Evolutionary conservation across 495 filamentous ascomycete species (phyloP).

Genomic region (Xylaria grammica): DNA sequence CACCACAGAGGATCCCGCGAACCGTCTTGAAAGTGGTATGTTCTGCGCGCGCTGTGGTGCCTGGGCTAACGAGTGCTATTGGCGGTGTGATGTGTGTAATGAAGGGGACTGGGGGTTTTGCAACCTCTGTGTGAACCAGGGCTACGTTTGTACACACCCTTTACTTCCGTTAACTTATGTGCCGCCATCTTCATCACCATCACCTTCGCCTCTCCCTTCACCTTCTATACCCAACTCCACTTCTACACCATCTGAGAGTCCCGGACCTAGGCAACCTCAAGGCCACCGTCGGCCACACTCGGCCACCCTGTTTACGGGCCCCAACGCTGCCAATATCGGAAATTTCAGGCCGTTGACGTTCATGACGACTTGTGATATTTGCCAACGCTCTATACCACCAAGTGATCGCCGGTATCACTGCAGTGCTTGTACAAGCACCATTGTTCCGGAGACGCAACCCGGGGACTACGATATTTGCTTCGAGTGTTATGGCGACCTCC

Average conservation of each 20-base stretch:
- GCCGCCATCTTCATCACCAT: constrained; percentile 19
- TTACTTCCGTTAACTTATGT: constrained; percentile 67
- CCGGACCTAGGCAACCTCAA: constrained; percentile 26
- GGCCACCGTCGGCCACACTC: constrained; percentile 34
- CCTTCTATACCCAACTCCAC: background rate
- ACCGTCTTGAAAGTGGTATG: constrained; percentile 73
- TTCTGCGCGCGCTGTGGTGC: constrained; percentile 80
- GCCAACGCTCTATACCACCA: constrained; percentile 70
- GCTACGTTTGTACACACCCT: constrained; percentile 75
- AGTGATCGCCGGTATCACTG: constrained; percentile 77
- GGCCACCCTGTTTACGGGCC: constrained; percentile 45
- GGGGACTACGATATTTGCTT: constrained; percentile 87
- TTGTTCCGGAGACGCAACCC: constrained; percentile 55
- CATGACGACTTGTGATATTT: constrained; percentile 75
- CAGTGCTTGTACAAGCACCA: constrained; percentile 44
- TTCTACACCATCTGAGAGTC: constrained; percentile 28
- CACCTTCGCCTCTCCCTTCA: constrained; percentile 17
- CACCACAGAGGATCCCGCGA: constrained; percentile 67
- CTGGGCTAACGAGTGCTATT: constrained; percentile 77
- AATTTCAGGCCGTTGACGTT: constrained; percentile 64
- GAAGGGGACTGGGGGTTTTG: constrained; percentile 94
- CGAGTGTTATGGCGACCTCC: constrained; percentile 72
- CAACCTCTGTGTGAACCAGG: constrained; percentile 78
- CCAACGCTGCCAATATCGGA: constrained; percentile 40
- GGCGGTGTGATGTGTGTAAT: constrained; percentile 83